Evolutionary conservation across 2,329 filamentous ascomycete species (phyloP).

Genomic region (Nigrospora sphaerica): DNA sequence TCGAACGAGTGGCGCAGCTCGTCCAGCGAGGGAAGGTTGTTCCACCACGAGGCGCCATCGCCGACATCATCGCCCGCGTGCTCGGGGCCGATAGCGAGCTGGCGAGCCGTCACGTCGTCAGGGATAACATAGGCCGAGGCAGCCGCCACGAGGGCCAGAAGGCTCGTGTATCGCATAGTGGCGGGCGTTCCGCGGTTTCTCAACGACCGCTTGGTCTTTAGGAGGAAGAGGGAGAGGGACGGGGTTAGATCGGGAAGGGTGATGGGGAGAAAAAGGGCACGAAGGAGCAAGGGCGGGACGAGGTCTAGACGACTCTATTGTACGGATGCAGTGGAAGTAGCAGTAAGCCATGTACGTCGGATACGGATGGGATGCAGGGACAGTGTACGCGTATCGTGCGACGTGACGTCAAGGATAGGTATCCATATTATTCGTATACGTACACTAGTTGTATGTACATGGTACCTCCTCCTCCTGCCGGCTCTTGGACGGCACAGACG

Average conservation of each 20-base stretch:
- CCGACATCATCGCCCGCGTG: conserved; percentile 4
- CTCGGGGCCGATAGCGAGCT: conserved; percentile 15
- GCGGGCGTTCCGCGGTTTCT: neutral
- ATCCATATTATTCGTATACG: no score
- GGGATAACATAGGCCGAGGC: conserved; percentile 17
- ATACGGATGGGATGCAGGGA: no score
- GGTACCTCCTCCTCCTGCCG: no score
- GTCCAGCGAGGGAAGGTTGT: conserved; percentile 7
- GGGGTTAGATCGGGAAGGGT: neutral
- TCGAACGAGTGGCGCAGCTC: conserved; percentile 9
- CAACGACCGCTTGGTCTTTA: neutral
- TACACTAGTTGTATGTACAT: no score
- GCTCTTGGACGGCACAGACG: no score
- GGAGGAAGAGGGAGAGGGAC: neutral
- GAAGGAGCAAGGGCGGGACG: no score
- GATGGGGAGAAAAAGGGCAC: no score
- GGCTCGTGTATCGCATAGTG: conserved; percentile 14
- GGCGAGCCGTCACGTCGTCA: conserved; percentile 17
- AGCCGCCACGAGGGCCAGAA: conserved; percentile 13
- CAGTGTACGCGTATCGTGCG: no score
- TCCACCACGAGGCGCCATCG: conserved; percentile 8
- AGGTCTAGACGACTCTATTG: no score
- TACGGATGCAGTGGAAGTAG: no score
- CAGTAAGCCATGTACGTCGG: no score
- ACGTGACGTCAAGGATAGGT: no score